Percentiles rank a stretch among this genome's conserved stretches.
These are phyloP conservation scores for Wickerhamiella australiensis DNA, from an alignment of 805 yeast genomes.

Conservation along the genomic window DNA sequence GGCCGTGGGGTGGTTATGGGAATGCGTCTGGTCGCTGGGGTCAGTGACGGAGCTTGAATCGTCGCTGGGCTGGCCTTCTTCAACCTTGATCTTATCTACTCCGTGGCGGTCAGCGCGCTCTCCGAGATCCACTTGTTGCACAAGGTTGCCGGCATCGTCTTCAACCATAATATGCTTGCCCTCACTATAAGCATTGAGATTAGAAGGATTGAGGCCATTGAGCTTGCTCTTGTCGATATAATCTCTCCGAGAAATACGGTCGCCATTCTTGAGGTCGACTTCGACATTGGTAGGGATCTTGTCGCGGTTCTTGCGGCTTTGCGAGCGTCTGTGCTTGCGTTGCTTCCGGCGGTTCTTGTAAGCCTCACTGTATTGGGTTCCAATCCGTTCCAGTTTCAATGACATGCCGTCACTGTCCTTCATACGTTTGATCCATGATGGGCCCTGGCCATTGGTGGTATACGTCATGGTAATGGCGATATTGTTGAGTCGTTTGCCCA, in stretches of 20 bases:
- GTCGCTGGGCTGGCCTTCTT: constrained; percentile 10
- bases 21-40: constrained; percentile 24
- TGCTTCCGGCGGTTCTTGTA: not conserved
- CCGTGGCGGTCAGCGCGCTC: constrained; percentile 13
- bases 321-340: not conserved
- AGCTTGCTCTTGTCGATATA: constrained; percentile 16
- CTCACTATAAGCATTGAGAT: constrained; percentile 46
- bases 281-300: constrained; percentile 16
- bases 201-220: constrained; percentile 21
- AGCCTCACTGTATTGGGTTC: constrained; percentile 40
- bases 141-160: constrained; percentile 70
- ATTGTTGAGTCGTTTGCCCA: constrained; percentile 79
- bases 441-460: constrained; percentile 45
- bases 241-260: constrained; percentile 18
- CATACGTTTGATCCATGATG: constrained; percentile 73
- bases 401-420: constrained; percentile 49
- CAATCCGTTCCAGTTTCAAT: constrained; percentile 71
- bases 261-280: constrained; percentile 16
- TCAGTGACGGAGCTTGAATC: not conserved
- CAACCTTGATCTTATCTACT: constrained; percentile 7
- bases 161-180: constrained; percentile 64
- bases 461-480: constrained; percentile 88
- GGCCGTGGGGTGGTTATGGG: not conserved
- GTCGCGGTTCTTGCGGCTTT: too few relatives aligned
- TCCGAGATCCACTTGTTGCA: constrained; percentile 41